Conservation (phyloP, 495 filamentous ascomycete species). For the Neurospora sp. region DNA sequence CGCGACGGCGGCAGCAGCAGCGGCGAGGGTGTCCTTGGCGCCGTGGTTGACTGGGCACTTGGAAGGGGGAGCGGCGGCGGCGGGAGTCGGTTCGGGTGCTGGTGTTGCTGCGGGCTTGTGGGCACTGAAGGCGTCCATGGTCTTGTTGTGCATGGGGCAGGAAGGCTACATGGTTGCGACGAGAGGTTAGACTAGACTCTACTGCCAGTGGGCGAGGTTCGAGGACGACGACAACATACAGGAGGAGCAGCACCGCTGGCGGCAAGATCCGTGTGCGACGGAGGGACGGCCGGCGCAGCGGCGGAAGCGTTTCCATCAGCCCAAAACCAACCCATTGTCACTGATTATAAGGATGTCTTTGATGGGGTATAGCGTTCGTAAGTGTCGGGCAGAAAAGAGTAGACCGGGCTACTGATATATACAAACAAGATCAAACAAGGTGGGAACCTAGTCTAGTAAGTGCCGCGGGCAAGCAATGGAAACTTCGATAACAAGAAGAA, state of each 20-base stretch:
- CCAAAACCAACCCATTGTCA: slow-evolving; percentile 96
- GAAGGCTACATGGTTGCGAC: slow-evolving; percentile 46
- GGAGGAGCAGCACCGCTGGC: slow-evolving; percentile 47
- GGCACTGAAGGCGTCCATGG: slow-evolving; percentile 33
- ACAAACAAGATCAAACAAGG: background rate
- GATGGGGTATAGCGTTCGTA: background rate
- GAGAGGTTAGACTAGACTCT: slow-evolving; percentile 18
- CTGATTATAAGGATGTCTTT: background rate
- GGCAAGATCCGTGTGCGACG: slow-evolving; percentile 16
- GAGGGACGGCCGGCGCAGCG: slow-evolving; percentile 18
- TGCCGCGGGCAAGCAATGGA: background rate
- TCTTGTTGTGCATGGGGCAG: slow-evolving; percentile 82
- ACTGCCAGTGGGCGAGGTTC: background rate
- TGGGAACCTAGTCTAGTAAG: background rate
- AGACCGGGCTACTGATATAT: background rate
- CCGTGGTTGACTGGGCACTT: slow-evolving; percentile 41
- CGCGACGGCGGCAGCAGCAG: slow-evolving; percentile 30
- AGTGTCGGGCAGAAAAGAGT: background rate
- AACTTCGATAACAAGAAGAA: background rate
- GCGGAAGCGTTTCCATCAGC: slow-evolving; percentile 53
- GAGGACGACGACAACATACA: slow-evolving; percentile 42
- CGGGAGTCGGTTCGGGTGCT: slow-evolving; percentile 28
- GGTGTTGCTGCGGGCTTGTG: slow-evolving; percentile 13
- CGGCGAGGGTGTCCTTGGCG: slow-evolving; percentile 16
- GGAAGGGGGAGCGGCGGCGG: slow-evolving; percentile 19